phyloP scores from a whole-genome alignment of 148 eudicot genomes.

The Chenopodium berlandieri region DNA sequence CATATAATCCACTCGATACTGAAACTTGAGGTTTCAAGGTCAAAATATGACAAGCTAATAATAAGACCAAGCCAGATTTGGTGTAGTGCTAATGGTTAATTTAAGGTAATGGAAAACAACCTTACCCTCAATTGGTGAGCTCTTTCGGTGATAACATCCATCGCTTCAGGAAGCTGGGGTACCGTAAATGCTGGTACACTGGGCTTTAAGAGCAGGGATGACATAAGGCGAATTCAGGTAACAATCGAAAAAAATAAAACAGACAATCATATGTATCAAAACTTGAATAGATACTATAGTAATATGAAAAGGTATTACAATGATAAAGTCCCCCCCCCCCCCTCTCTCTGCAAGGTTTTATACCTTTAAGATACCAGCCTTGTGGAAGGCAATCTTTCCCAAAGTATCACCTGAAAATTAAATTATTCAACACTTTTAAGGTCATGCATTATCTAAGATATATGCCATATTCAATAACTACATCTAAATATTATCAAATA shows the following conservation, averaged over 20 bases:
- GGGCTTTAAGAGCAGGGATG: conserved; percentile 66
- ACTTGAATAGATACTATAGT: not conserved
- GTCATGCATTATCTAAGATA: conserved; percentile 2
- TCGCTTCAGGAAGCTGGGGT: conserved; percentile 72
- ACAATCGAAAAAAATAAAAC: conserved; percentile 35
- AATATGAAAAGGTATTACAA: not conserved
- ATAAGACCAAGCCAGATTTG: not conserved
- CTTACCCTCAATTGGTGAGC: conserved; percentile 55
- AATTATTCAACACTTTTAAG: not conserved
- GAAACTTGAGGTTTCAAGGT: not conserved
- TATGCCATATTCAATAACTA: not conserved
- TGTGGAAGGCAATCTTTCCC: conserved; percentile 69
- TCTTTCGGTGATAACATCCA: conserved; percentile 61
- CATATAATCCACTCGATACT: not conserved
- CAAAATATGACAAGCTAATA: not conserved
- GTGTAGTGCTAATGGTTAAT: not conserved
- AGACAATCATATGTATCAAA: conserved; percentile 17
- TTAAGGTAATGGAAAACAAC: not conserved
- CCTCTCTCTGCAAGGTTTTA: not conserved
- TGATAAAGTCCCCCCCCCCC: not conserved
- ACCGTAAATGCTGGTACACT: conserved; percentile 73
- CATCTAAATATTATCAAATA: not conserved
- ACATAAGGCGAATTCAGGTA: conserved; percentile 51
- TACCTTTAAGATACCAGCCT: conserved; percentile 93
- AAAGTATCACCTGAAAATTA: conserved; percentile 63